phyloP scores from a whole-genome alignment of 148 eudicot genomes.

The Nepenthes gracilis region DNA sequence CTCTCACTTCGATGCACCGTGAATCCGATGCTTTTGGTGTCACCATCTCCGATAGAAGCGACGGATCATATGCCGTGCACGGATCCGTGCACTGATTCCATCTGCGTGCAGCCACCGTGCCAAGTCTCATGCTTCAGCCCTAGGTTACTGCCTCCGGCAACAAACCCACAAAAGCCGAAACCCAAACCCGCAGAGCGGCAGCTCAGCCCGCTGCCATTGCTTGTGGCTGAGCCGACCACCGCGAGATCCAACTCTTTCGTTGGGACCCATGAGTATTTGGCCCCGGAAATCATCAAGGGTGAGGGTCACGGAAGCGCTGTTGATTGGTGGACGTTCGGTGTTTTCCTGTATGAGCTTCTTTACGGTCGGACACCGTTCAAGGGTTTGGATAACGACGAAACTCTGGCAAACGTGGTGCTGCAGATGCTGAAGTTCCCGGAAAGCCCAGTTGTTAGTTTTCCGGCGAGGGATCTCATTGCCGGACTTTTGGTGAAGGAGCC shows the following conservation, averaged over 20 bases:
- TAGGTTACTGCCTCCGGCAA: conserved; percentile 26
- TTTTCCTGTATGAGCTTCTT: conserved; percentile 82
- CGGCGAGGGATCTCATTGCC: conserved; percentile 69
- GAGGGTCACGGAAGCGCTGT: conserved; percentile 96
- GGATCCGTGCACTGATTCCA: conserved; percentile 54
- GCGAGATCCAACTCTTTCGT: conserved; percentile 93
- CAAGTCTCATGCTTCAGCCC: conserved; percentile 80
- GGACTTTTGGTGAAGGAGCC: conserved; percentile 76
- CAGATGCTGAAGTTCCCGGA: conserved; percentile 68
- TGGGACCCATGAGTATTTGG: conserved; percentile 89
- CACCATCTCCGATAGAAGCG: conserved; percentile 39
- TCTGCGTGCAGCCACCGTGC: conserved; percentile 71
- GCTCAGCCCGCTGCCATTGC: conserved; percentile 48
- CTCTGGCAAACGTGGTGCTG: conserved; percentile 71
- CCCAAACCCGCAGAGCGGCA: conserved; percentile 29
- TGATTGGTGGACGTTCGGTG: conserved; percentile 95
- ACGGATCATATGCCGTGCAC: conserved; percentile 27
- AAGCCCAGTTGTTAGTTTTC: conserved; percentile 68
- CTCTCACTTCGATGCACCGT: conserved; percentile 82
- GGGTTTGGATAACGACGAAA: conserved; percentile 78
- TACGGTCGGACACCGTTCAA: conserved; percentile 85
- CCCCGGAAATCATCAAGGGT: conserved; percentile 86
- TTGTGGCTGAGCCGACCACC: conserved; percentile 84
- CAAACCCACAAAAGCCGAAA: conserved; percentile 38
- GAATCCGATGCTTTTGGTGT: conserved; percentile 64